Evolutionary conservation across 225 moss, liverwort and hornwort species (phyloP), one percentile per base, ranked within the genome.

Genomic region (Marchantia paleacea): DNA sequence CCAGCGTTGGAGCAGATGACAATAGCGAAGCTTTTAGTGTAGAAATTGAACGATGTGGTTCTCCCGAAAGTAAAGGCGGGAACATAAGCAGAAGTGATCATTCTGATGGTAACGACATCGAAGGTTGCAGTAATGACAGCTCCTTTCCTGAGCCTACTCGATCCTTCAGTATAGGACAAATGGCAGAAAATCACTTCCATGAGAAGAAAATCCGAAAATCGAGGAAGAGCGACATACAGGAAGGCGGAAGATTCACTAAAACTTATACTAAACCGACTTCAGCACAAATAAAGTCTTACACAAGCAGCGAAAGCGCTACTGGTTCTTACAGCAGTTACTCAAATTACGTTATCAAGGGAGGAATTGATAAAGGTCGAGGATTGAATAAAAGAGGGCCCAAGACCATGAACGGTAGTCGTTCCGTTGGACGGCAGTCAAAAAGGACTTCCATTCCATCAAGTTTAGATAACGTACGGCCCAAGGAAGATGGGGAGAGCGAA

Each of bases 21-120:
- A 53, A 14, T 10, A 50, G 48, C 50, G 49, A 77, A 62, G 28
- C 20, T 4, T 64, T 49, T 30, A 78, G 24, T 51, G 25, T 78
- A 14, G 64, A 50, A 22, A 78, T 28, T 52, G 78, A 78, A 31
- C 52, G 64, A 49, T 49, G 64, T 65, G 64, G 65, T 52, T 22
- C 60, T 47, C 61, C 31, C 16, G 25, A 48, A 24, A 11, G 50
- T 24, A 18, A 52, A 20, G 53, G 26, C 28, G 20, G 3, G 7
- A 39, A 75, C 16, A 8, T n/a, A 5, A 39, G 2, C 1, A 39
- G 7, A 19, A 47, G 39, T 77, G 51, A 24, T 64, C 16, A 65
- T n/a, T 24, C 63, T 22, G 7, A 16, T 48, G 24, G 64, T 12
- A 64, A 76, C 13, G 48, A n/a, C 47, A 48, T 15, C n/a, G 64